These are phyloP conservation scores for Cryptococcus depauperatus DNA, from an alignment of 1,284 basidiomycete species.

Conservation along the genomic window DNA sequence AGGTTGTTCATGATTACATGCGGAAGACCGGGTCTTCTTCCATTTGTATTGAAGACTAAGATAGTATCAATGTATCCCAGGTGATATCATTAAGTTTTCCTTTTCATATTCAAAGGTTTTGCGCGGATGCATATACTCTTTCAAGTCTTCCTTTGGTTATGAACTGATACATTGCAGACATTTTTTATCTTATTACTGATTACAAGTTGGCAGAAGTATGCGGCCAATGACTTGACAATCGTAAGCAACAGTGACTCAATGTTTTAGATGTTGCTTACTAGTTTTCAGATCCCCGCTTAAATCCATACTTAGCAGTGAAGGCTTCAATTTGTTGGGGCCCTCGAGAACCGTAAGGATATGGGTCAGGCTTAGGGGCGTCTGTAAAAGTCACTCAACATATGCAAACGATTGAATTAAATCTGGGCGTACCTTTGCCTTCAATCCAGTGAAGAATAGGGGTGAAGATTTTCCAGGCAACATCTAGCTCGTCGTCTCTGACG, in stretches of 20 bases:
- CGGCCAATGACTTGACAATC: constrained; percentile 27
- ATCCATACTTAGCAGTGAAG: constrained; percentile 71
- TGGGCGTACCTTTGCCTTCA: constrained; percentile 53
- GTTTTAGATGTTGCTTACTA: constrained; percentile 59
- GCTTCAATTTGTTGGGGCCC: constrained; percentile 75
- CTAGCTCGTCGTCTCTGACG: constrained; percentile 89
- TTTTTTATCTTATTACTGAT: neutral
- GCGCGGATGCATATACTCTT: too few relatives aligned
- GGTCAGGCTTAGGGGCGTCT: constrained; percentile 56
- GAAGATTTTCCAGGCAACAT: constrained; percentile 96
- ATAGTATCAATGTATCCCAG: too few relatives aligned
- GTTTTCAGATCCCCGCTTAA: constrained; percentile 57
- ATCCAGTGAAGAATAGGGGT: constrained; percentile 93
- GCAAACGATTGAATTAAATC: neutral
- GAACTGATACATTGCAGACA: neutral
- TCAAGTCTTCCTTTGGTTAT: too few relatives aligned
- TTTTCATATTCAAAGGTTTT: too few relatives aligned
- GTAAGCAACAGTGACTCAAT: neutral
- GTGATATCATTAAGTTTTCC: too few relatives aligned
- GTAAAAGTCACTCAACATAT: neutral
- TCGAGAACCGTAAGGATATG: constrained; percentile 84
- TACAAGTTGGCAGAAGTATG: constrained; percentile 31
- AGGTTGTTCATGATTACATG: too few relatives aligned
- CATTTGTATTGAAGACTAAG: too few relatives aligned
- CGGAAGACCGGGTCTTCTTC: too few relatives aligned